Base-by-base conservation (phyloP, 768 basidiomycete species). In the Naematelia encephala region DNA sequence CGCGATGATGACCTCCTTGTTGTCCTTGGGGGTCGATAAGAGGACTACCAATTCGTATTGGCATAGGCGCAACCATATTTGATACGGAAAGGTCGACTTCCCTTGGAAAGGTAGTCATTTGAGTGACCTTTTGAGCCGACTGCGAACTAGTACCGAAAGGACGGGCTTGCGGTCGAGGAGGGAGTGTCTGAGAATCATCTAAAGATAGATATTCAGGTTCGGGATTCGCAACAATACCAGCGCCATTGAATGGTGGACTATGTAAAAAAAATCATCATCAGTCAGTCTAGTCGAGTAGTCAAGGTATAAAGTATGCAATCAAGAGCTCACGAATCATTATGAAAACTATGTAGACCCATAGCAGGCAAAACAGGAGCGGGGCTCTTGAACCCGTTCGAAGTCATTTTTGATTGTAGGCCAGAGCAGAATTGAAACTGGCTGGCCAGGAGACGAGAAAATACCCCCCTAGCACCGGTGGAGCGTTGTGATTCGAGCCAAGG, bases 281-380 rank as follows among this genome's bases (percentile, higher is more conserved):
- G 55, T 25, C 43, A 8, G 34, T 16, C 8, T 16, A 8, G 34
- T 19, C 16, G 47, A 19, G 30, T 51, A 21, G 30, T n/a, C n/a
- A n/a, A n/a, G n/a, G n/a, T n/a, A n/a, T n/a, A n/a, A n/a, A n/a
- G n/a, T n/a, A 55, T 8, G 34, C 12, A 29, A 42, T 19, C 13
- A 8, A 23, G 27, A 50, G 21, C 70, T 56, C 48, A 64, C 64
- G 63, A 74, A 56, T 71, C 75, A 47, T 72, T 70, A 49, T 74
- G 75, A 52, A 73, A 73, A 51, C 65, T 67, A 52, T 73, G 68
- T 14, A 74, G 51, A 11, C 75, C 75, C 63, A 73, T 68, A 11
- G 69, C 75, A 1, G 75, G 73, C 10, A 76, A 51, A 13, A 76
- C 75, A n/a, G 73, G 75, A 21, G 75, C 75, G 10, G 66, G 67